Base-by-base conservation (phyloP, 345 rosid genomes). In the Capsella bursapastoris region DNA sequence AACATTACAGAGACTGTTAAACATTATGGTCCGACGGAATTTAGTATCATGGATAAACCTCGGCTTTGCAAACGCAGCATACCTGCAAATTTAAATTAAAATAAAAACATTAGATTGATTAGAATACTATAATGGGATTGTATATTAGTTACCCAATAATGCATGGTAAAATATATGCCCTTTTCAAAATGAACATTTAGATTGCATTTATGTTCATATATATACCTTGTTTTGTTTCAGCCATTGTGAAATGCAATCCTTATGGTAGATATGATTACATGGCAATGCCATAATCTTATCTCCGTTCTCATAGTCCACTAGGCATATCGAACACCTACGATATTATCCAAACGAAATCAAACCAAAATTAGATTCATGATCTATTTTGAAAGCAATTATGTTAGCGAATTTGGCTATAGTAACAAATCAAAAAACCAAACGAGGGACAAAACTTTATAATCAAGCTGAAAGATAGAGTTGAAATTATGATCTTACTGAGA, bases 281-380 rank as follows among this genome's bases (percentile, higher is more conserved):
- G 65, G 70, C 27, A 76, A 45, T 9, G 52, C 69, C 4, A 7
- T 52, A 8, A 76, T 40, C 27, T 34, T 69, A n/a, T 76, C 79
- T 11, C 75, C 79, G 0, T n/a, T 8, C 4, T 0, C 38, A 34
- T 40, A 76, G 3, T 68, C 75, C 8, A 32, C 27, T 9, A 61
- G 52, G 4, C 79, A 76, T 52, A 76, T 76, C 15, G 79, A 53
- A 70, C 80, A 76, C 58, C 80, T 76, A 5, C 9, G 44, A 49
- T 45, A 6, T 28, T 11, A 51, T 1, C 49, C 50, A 68, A 59
- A 68, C 28, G 10, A 32, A 43, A 50, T 2, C 5, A 58, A 53
- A 55, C 7, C 0, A n/a, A 38, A 27, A 2, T 35, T 32, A 64
- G 38, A 40, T n/a, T 15, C 8, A 49, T 31, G 11, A 7, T 59